Percentiles rank a stretch among this genome's conserved stretches.
Evolutionary conservation across 1,284 basidiomycete species (phyloP).

Genomic region (Leucoagaricus sp.): DNA sequence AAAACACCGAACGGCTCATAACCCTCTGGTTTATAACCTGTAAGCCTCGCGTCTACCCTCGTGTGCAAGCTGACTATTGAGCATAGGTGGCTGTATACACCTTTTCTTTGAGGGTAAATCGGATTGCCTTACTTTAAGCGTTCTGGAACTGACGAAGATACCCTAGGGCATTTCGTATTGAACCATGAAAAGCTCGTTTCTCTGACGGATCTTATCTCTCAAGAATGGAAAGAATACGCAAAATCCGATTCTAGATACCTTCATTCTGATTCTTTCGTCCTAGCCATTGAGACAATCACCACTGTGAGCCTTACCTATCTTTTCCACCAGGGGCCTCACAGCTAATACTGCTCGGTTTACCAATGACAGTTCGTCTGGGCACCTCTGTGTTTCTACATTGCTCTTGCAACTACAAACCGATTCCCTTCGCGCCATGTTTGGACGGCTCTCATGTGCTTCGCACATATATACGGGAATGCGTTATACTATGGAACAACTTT

Average conservation of each 20-base stretch:
- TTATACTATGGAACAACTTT: conserved; percentile 16
- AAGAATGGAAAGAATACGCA: conserved; percentile 19
- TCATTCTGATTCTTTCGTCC: conserved; percentile 14
- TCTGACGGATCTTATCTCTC: conserved; percentile 13
- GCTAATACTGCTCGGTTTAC: too few relatives aligned
- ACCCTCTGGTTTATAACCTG: conserved; percentile 16
- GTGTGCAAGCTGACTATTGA: neutral
- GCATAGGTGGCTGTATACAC: conserved; percentile 17
- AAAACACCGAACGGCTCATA: conserved; percentile 10
- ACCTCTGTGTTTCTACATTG: conserved; percentile 16
- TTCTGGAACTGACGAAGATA: neutral
- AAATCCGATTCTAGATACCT: conserved; percentile 18
- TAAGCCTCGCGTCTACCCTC: neutral
- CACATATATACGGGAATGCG: conserved; percentile 17
- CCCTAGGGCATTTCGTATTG: conserved; percentile 15
- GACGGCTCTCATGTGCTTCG: conserved; percentile 14
- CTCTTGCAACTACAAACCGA: conserved; percentile 4
- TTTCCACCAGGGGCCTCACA: neutral
- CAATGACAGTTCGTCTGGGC: conserved; percentile 16
- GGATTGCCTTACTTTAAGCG: neutral
- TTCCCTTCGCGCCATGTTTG: conserved; percentile 15
- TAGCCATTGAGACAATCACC: conserved; percentile 14
- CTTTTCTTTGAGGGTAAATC: conserved; percentile 17
- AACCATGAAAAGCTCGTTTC: conserved; percentile 12
- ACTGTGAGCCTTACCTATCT: neutral